phyloP scores from a whole-genome alignment of 768 basidiomycete genomes.

The Pisolithus microcarpus region DNA sequence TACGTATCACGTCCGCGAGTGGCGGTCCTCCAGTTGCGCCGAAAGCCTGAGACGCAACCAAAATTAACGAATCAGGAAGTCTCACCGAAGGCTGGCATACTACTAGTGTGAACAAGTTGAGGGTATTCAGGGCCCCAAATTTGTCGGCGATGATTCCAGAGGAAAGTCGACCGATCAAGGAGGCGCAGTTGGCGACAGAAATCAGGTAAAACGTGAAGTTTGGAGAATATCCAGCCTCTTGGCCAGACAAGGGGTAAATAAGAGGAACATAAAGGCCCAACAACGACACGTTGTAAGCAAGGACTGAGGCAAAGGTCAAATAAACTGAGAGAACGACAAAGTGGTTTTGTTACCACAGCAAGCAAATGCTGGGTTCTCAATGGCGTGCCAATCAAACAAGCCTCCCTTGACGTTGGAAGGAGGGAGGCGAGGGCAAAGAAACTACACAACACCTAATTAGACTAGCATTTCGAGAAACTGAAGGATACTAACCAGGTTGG shows the following conservation, averaged over 20 bases:
- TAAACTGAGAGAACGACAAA: not conserved
- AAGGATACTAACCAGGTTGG: conserved; percentile 33
- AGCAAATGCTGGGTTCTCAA: conserved; percentile 24
- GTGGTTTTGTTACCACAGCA: not conserved
- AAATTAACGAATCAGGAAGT: not conserved
- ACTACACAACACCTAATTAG: conserved; percentile 10
- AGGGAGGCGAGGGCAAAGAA: conserved; percentile 38
- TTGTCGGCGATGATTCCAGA: conserved; percentile 5
- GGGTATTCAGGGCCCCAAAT: conserved; percentile 34
- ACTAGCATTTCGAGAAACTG: conserved; percentile 13
- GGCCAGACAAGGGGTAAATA: conserved; percentile 4
- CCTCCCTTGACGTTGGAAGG: conserved; percentile 45
- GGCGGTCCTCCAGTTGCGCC: conserved; percentile 2
- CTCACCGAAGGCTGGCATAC: conserved; percentile 9
- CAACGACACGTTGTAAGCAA: conserved; percentile 4
- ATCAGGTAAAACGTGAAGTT: conserved; percentile 6
- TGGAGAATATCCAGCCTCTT: conserved; percentile 4
- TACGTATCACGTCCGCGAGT: conserved; percentile 2
- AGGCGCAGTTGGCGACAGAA: conserved; percentile 7
- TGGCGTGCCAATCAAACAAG: conserved; percentile 45
- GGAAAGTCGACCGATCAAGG: conserved; percentile 5
- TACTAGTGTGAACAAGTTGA: conserved; percentile 32
- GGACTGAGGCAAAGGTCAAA: not conserved
- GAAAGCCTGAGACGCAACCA: not conserved
- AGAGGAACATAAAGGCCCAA: conserved; percentile 1